Percentiles rank a stretch among this genome's conserved stretches.
These are phyloP conservation scores for Leptomonas seymouri DNA, from an alignment of 208 protist genomes.

Conservation along the genomic window DNA sequence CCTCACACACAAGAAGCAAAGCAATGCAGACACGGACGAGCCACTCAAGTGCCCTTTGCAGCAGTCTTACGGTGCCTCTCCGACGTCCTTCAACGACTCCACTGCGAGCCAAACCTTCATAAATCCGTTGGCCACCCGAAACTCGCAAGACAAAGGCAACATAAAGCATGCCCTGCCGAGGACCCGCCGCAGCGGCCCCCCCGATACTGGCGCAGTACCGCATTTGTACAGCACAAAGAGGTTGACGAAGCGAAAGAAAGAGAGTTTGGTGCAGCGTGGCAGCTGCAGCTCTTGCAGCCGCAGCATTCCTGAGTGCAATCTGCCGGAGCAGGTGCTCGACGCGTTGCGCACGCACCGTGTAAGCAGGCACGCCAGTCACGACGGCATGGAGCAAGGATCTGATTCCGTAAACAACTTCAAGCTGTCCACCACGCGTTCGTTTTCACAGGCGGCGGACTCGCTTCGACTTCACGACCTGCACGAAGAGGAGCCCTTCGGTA, in stretches of 20 bases:
- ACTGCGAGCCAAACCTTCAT: background rate
- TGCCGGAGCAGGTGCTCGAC: background rate
- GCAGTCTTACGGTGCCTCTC: background rate
- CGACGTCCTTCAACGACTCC: conserved; percentile 14
- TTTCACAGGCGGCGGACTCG: background rate
- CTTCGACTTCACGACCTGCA: background rate
- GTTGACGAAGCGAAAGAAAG: conserved; percentile 26
- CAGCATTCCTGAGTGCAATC: conserved; percentile 7
- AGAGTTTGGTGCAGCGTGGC: background rate
- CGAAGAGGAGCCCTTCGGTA: background rate
- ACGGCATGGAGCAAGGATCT: background rate
- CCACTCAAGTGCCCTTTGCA: conserved; percentile 14
- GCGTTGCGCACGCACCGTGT: background rate
- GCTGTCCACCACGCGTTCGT: conserved; percentile 4
- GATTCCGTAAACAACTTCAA: conserved; percentile 13
- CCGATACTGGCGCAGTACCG: conserved; percentile 4
- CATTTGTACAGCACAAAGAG: conserved; percentile 16
- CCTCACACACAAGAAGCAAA: background rate
- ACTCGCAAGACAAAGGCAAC: background rate
- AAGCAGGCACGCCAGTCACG: background rate
- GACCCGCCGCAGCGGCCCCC: conserved; percentile 1
- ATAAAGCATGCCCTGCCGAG: background rate
- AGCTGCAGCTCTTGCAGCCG: conserved; percentile 11
- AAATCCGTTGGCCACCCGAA: conserved; percentile 14
- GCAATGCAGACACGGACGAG: conserved; percentile 10